Conservation (phyloP, 768 basidiomycete genomes). For the Boletus reticuloceps region DNA sequence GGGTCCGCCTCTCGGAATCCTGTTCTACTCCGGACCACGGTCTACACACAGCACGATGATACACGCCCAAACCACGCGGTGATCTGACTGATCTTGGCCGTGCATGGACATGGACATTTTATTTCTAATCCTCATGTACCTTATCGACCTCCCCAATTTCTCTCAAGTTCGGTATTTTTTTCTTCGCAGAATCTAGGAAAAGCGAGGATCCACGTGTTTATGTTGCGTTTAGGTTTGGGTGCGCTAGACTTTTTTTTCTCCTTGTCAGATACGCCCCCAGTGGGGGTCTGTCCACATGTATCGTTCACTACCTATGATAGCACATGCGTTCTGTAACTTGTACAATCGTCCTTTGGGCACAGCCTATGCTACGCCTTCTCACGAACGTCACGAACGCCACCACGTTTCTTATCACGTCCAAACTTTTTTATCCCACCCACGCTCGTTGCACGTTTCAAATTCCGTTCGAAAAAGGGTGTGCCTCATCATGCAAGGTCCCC, state of each 20-base stretch:
- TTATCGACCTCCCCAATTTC: constrained; percentile 8
- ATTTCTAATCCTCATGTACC: constrained; percentile 15
- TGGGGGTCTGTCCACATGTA: background rate
- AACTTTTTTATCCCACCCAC: background rate
- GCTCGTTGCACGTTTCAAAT: background rate
- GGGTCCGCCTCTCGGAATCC: background rate
- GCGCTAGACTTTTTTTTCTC: background rate
- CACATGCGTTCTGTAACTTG: background rate
- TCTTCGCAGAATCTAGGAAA: background rate
- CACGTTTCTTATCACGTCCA: background rate
- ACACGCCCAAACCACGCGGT: background rate
- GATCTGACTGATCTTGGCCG: constrained; percentile 4
- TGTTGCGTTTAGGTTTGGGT: background rate
- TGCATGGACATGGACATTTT: background rate
- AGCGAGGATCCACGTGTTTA: background rate
- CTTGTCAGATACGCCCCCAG: background rate
- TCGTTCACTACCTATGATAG: background rate
- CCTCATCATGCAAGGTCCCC: background rate
- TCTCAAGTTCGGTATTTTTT: background rate
- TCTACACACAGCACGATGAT: background rate
- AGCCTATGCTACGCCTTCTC: too few relatives aligned
- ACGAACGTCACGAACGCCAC: too few relatives aligned
- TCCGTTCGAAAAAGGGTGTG: background rate
- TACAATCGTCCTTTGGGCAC: too few relatives aligned
- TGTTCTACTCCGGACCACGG: background rate